Conservation (phyloP, 2,329 filamentous ascomycete species). For the Taxawa tesnikishii region DNA sequence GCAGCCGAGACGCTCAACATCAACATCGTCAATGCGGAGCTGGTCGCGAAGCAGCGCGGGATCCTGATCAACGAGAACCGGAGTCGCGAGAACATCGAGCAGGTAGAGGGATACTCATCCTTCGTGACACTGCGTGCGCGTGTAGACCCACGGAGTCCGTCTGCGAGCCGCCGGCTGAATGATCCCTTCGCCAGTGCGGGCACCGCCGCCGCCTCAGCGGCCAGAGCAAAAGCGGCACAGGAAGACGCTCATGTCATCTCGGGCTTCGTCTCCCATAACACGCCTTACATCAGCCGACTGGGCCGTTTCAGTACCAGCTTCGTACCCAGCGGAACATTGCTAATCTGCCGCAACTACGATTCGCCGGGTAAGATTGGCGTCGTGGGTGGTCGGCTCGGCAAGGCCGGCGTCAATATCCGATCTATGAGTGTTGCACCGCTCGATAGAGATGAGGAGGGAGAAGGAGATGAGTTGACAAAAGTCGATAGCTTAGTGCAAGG, state of each 20-base stretch:
- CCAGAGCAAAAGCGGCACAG: conserved; percentile 8
- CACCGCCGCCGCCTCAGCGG: not conserved
- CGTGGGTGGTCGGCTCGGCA: conserved; percentile 59
- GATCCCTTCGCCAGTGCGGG: conserved; percentile 3
- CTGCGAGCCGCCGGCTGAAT: conserved; percentile 11
- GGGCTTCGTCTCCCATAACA: conserved; percentile 53
- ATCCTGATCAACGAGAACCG: conserved; percentile 67
- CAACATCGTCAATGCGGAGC: conserved; percentile 71
- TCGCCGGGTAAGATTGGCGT: conserved; percentile 71
- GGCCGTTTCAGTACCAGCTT: conserved; percentile 65
- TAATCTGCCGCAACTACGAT: conserved; percentile 75
- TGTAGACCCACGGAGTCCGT: conserved; percentile 18
- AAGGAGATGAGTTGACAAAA: conserved; percentile 10
- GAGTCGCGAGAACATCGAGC: conserved; percentile 45
- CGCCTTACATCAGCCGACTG: conserved; percentile 58
- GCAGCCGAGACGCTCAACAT: conserved; percentile 55
- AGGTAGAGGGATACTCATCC: conserved; percentile 54
- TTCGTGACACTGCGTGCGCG: conserved; percentile 56
- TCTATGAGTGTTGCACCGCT: conserved; percentile 65
- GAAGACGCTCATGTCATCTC: conserved; percentile 44
- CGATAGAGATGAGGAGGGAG: conserved; percentile 24
- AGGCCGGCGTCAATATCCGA: conserved; percentile 61
- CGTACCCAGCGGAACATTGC: conserved; percentile 56
- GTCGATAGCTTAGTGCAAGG: conserved; percentile 9
- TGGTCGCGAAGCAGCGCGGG: conserved; percentile 65